A percentile compares a stretch with the other conserved stretches of the same genome.
These are phyloP conservation scores for Ogataea pilisensis DNA, from an alignment of 805 yeast species.

Conservation along the genomic window DNA sequence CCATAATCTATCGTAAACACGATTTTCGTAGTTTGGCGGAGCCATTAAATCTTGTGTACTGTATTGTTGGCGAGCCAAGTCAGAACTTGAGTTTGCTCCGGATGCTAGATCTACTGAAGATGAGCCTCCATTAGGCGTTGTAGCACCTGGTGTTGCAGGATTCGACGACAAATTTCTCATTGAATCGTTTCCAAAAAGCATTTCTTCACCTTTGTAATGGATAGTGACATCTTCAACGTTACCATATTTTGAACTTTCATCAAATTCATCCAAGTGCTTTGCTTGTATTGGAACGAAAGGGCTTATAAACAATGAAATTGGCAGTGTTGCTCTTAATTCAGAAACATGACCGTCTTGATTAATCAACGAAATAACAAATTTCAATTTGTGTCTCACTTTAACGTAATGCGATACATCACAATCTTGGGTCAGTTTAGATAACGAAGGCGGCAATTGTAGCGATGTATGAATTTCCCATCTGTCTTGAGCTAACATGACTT, in stretches of 20 bases:
- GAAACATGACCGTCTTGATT: slow-evolving; percentile 93
- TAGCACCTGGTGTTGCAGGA: slow-evolving; percentile 6
- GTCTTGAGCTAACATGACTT: slow-evolving; percentile 40
- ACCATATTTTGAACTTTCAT: slow-evolving; percentile 16
- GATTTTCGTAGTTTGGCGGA: slow-evolving; percentile 82
- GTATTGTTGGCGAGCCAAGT: neutral
- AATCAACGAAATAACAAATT: slow-evolving; percentile 69
- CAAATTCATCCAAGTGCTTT: slow-evolving; percentile 28
- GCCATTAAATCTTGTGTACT: slow-evolving; percentile 53
- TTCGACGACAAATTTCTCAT: slow-evolving; percentile 4
- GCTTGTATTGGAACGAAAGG: slow-evolving; percentile 78
- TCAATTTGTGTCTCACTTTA: slow-evolving; percentile 84
- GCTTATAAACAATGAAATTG: slow-evolving; percentile 48
- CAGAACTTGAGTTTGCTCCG: neutral
- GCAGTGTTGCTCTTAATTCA: slow-evolving; percentile 86
- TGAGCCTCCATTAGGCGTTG: slow-evolving; percentile 1
- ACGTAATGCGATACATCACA: slow-evolving; percentile 65
- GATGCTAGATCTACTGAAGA: neutral
- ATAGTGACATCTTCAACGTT: slow-evolving; percentile 27
- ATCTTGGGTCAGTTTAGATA: slow-evolving; percentile 82
- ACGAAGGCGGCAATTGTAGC: slow-evolving; percentile 65
- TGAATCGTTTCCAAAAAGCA: slow-evolving; percentile 23
- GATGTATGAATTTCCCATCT: slow-evolving; percentile 69
- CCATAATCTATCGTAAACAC: slow-evolving; percentile 78
- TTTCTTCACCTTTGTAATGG: slow-evolving; percentile 25